Base-by-base conservation (phyloP, 75 land plant genomes). In the Pseudotsuga menziesii region DNA sequence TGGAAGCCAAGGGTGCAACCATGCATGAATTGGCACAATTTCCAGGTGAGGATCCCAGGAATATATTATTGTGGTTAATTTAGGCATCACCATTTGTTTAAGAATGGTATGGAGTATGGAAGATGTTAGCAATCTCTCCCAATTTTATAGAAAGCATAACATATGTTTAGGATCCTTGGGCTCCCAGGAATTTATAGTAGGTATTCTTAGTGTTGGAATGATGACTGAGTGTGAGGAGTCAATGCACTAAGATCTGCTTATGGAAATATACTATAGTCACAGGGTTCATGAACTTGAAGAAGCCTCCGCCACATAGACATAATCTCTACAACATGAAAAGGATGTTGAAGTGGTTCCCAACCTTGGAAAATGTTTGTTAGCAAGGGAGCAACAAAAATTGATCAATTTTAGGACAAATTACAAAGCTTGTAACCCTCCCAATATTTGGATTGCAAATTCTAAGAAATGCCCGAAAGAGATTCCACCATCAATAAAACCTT, bases 1-100 rank as follows among this genome's bases (percentile, higher is more conserved):
- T 1, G 95, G 98, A 12, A 97, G 81, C 99, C 99, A 97, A 60
- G 98, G 98, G 82, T 97, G 99, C 12, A 97, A 78, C 99, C 99
- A 97, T 3, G 80, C 83, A 85, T 97, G 99, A 79, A 97, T 94
- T 9, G 98, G 93, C 19, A 97, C 87, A 17, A 89, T 88, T 54
- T 97, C 99, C 27, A 78, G 62, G 1, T 85, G 84, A 11, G 99
- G 99, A 75, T 97, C 92, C 99, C 99, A 97, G 20, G 86, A 77
- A 25, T 91, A 92, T 4, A 97, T 98, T 22, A 93, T 93, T 63
- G 66, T 78, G 26, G 79, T 48, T 2, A 94, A 80, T 82, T 97
- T 97, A 7, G 95, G 95, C 93, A 94, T 86, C 11, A 97, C 89
- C 32, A 94, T 56, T 39, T 76, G 62, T 22, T 94, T 92, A 61